These are phyloP conservation scores for Sphagnum magellanicum DNA, from an alignment of 228 moss, liverwort and hornwort genomes.

Conservation along the genomic window DNA sequence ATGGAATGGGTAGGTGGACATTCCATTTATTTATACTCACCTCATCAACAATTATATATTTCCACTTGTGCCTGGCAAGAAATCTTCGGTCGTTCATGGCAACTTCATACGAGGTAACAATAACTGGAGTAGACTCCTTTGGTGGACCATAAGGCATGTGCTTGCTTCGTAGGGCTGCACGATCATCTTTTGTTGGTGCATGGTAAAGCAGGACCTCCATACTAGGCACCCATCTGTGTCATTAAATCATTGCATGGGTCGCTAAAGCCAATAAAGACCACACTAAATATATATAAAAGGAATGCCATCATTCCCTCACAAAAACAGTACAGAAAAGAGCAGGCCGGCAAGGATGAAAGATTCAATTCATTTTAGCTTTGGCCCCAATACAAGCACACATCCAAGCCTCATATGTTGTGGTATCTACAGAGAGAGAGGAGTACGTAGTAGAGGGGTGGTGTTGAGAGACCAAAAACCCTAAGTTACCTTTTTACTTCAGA, in stretches of 20 bases:
- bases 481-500: constrained; percentile 61
- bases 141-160: constrained; percentile 40
- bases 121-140: constrained; percentile 61
- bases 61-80: constrained; percentile 76
- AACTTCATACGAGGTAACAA: constrained; percentile 92
- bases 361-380: too few relatives aligned
- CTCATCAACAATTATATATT: constrained; percentile 89
- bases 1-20: too few relatives aligned
- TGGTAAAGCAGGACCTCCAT: constrained; percentile 83
- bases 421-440: too few relatives aligned
- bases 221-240: constrained; percentile 65
- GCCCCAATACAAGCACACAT: too few relatives aligned
- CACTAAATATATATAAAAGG: neutral
- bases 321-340: too few relatives aligned
- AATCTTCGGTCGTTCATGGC: constrained; percentile 78
- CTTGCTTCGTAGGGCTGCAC: constrained; percentile 52
- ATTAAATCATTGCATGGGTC: neutral
- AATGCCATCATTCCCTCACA: too few relatives aligned
- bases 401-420: too few relatives aligned
- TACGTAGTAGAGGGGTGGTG: too few relatives aligned
- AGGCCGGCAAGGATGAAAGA: too few relatives aligned
- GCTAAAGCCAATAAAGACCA: neutral
- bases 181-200: constrained; percentile 53
- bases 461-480: too few relatives aligned
- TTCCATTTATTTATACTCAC: constrained; percentile 12